Percentiles rank a stretch among this genome's conserved stretches.
Conservation (phyloP, 768 basidiomycete species). For the Podaxis carcinomalis region DNA sequence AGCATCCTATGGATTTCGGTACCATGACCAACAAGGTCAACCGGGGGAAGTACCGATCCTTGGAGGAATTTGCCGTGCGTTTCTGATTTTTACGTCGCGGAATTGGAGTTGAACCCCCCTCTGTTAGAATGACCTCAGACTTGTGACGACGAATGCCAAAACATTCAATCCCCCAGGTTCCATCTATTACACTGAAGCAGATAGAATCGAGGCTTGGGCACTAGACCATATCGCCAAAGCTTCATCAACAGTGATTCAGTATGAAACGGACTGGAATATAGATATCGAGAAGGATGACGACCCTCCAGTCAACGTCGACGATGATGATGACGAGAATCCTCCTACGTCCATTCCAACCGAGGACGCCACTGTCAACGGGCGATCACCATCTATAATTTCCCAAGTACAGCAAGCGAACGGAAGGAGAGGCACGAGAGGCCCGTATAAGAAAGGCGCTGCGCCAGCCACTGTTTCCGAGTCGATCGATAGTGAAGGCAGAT, state of each 20-base stretch:
- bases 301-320: slow-evolving; percentile 34
- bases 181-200: slow-evolving; percentile 73
- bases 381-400: slow-evolving; percentile 44
- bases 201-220: slow-evolving; percentile 64
- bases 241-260: slow-evolving; percentile 70
- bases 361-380: slow-evolving; percentile 35
- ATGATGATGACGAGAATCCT: slow-evolving; percentile 30
- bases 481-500: slow-evolving; percentile 65
- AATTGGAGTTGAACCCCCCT: slow-evolving; percentile 6
- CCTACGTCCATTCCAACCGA: slow-evolving; percentile 40
- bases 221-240: slow-evolving; percentile 72
- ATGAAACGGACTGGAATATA: slow-evolving; percentile 82
- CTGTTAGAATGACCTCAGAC: slow-evolving; percentile 58
- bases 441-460: slow-evolving; percentile 43
- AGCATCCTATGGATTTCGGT: slow-evolving; percentile 89
- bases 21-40: slow-evolving; percentile 80
- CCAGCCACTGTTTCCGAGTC: slow-evolving; percentile 33
- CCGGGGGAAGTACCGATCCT: slow-evolving; percentile 69
- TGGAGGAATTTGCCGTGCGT: slow-evolving; percentile 77
- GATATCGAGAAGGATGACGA: slow-evolving; percentile 70
- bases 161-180: slow-evolving; percentile 71
- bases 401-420: slow-evolving; percentile 32
- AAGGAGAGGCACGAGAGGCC: slow-evolving; percentile 46
- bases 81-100: slow-evolving; percentile 5
- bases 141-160: slow-evolving; percentile 73